Base-by-base conservation (phyloP, 208 protist species). In the Trichomonas tenax region DNA sequence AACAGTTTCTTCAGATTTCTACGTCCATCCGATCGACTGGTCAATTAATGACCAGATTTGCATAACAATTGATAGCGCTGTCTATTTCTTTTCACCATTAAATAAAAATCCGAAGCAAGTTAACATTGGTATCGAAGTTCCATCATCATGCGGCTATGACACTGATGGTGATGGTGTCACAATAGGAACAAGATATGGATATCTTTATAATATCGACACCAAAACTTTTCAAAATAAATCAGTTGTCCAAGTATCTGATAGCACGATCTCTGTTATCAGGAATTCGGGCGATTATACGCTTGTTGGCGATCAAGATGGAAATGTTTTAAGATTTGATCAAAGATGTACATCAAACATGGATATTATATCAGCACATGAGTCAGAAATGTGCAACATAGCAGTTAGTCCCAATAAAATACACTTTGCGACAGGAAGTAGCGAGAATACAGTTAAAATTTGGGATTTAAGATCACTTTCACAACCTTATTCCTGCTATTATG, bases 391-490 rank as follows among this genome's bases (percentile, higher is more conserved):
- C 21, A 72, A 72, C 26, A 72, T 72, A 72, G 4, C 58, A n/a
- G 26, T 72, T 72, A 72, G 21, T n/a, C 11, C 11, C 4, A n/a
- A 72, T 26, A 21, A 21, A 31, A 72, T n/a, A 3, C 58, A 72
- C 9, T 51, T 58, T 48, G 86, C 86, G 38, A 93, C 86, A 93
- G 26, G 86, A 48, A n/a, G n/a, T 34, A 93, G 51, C 44, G 86
- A 93, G 9, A 40, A 44, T 93, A 93, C 86, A 38, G 86, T 93
- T 0, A 93, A 93, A 93, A 93, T 93, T 41, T 93, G 86, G 86
- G 86, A 93, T 36, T 38, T 58, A 11, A 48, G 86, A 38, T 11
- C 14, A 11, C 11, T 84, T 41, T 84, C n/a, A 4, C 21, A 84
- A 2, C 81, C 81, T 14, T 41, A 84, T 84, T 84, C 81, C 4